Conservation (phyloP, 805 yeast genomes). For the Starmerella cellae region DNA sequence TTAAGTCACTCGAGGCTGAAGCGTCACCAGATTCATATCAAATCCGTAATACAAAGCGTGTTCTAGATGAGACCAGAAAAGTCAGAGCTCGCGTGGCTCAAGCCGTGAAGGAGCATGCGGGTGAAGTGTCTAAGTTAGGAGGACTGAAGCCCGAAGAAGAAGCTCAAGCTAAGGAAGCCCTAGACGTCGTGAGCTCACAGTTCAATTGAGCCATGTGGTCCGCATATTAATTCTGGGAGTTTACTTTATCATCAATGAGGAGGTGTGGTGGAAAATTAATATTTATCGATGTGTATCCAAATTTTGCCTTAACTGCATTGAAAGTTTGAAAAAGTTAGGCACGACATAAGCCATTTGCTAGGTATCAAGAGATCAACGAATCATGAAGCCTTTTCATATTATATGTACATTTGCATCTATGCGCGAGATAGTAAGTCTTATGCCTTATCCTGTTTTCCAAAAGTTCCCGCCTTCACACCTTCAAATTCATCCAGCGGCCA, state of each 20-base stretch:
- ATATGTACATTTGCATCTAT: background rate
- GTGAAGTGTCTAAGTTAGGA: constrained; percentile 17
- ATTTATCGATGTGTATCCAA: too few relatives aligned
- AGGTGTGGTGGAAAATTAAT: too few relatives aligned
- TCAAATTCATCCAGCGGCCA: constrained; percentile 25
- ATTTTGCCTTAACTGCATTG: too few relatives aligned
- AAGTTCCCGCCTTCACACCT: constrained; percentile 11
- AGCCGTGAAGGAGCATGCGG: constrained; percentile 29
- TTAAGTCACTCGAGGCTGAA: constrained; percentile 34
- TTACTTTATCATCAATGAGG: too few relatives aligned
- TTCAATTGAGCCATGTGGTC: constrained; percentile 1
- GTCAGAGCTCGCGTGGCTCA: constrained; percentile 38
- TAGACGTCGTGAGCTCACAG: constrained; percentile 31
- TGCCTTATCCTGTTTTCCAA: background rate
- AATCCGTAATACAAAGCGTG: constrained; percentile 37
- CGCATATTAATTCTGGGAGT: too few relatives aligned
- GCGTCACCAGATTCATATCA: constrained; percentile 50
- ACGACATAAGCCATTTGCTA: too few relatives aligned
- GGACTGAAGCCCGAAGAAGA: constrained; percentile 22
- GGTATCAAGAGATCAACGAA: too few relatives aligned
- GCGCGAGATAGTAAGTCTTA: background rate
- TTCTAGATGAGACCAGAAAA: constrained; percentile 41
- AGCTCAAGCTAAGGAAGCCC: constrained; percentile 14
- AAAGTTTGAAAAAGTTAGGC: too few relatives aligned
- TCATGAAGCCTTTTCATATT: too few relatives aligned